phyloP scores from a whole-genome alignment of 257 asterid genomes.

The Solanum paucissectum region DNA sequence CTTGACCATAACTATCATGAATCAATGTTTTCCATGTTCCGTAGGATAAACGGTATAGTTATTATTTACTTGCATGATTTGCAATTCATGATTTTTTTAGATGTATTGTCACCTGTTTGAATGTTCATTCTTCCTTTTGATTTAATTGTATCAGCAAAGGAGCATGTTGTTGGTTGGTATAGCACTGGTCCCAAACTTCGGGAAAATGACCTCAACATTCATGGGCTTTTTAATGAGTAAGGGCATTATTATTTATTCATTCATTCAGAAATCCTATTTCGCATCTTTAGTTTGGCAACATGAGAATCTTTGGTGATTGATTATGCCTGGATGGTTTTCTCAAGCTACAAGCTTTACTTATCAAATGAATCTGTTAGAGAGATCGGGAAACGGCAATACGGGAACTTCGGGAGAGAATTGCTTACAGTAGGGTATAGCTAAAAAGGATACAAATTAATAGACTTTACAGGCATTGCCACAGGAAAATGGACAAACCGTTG shows the following conservation, averaged over 20 bases:
- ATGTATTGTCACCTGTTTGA: not conserved
- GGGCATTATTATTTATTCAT: conserved; percentile 6
- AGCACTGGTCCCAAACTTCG: conserved; percentile 92
- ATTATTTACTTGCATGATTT: not conserved
- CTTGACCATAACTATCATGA: conserved; percentile 97
- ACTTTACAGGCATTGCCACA: not conserved
- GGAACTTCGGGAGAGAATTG: not conserved
- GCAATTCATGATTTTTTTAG: not conserved
- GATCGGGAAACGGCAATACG: not conserved
- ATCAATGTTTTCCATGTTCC: conserved; percentile 89
- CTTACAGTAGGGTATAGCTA: not conserved
- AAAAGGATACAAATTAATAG: not conserved
- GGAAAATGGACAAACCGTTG: not conserved
- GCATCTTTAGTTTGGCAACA: not conserved
- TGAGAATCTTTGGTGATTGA: not conserved
- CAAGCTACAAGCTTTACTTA: not conserved
- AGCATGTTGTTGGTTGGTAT: conserved; percentile 98
- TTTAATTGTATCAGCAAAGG: conserved; percentile 62
- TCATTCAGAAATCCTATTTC: not conserved
- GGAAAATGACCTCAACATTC: conserved; percentile 76
- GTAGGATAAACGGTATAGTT: conserved; percentile 72
- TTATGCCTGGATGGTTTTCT: not conserved
- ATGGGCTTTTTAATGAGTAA: conserved; percentile 72
- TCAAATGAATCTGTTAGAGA: not conserved
- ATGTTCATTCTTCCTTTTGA: conserved; percentile 1